Conservation (phyloP, 306 rosid genomes). For the Castanospermum australe region DNA sequence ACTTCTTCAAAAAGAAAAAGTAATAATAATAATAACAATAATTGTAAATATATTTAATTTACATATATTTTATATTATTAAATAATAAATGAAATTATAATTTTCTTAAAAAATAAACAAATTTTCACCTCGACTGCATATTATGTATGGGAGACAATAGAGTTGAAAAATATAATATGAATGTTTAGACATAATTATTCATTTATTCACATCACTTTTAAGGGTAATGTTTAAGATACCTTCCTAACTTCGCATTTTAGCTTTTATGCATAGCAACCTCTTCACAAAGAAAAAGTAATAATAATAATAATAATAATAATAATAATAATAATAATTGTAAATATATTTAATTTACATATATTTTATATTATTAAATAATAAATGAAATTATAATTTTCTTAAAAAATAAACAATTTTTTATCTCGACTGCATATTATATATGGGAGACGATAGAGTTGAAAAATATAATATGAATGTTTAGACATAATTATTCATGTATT, state of each 20-base stretch:
- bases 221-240: too few species aligned
- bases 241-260: too few species aligned
- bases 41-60: too few species aligned
- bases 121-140: not conserved
- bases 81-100: not conserved
- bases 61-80: too few species aligned
- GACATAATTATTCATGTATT: not conserved
- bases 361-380: too few species aligned
- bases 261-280: too few species aligned
- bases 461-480: not conserved
- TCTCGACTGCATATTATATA: not conserved
- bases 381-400: not conserved
- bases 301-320: too few species aligned
- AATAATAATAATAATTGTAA: too few species aligned
- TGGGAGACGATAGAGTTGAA: not conserved
- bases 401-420: not conserved
- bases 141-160: not conserved
- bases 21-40: not conserved
- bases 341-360: too few species aligned
- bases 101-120: not conserved
- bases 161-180: not conserved
- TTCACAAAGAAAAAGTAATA: too few species aligned
- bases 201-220: not conserved
- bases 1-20: not conserved
- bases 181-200: not conserved